Base-by-base conservation (phyloP, 192 early-diverging fungal species). In the Umbelopsis isabellina region DNA sequence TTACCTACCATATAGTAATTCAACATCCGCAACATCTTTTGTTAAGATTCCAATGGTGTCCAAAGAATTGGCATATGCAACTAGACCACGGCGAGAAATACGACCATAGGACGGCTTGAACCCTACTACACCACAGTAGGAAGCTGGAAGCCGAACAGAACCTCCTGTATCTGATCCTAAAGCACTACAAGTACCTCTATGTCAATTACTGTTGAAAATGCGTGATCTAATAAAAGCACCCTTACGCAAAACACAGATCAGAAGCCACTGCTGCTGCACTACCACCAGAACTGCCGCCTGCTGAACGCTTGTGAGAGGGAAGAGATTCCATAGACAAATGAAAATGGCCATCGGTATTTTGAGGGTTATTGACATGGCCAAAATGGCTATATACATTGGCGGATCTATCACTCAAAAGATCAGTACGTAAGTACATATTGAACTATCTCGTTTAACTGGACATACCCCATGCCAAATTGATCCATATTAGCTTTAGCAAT, bases 381-480 rank as follows among this genome's bases (percentile, higher is more conserved):
- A 69, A 70, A 25, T 44, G 49, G 37, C 80, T 82, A 65, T 87
- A 78, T 1, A 84, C 48, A 55, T 81, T 86, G 22, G 75, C 76
- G 22, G 86, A 87, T 44, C 83, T 86, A 68, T 53, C 3, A 44
- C 13, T 22, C 50, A 45, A 35, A 35, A 1, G 7, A 15, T 8
- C 1, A 13, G 25, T 67, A 33, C n/a, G 65, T 12, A 13, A 23
- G 22, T 35, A 25, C 10, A 18, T 7, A 12, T 18, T 30, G 1
- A 47, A 20, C 2, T 21, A 20, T 69, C 9, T 30, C 9, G n/a
- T n/a, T 13, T 8, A 49, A 25, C 13, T 12, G 2, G 20, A 41
- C 75, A 46, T 85, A 88, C 80, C 97, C 97, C 95, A 98, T 98
- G 16, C 94, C 97, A 88, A 96, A 98, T 76, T 98, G 95, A 78